A percentile compares a stretch with the other conserved stretches of the same genome.
These are phyloP conservation scores for Xylaria sp. DNA, from an alignment of 2,329 filamentous ascomycete species.

Conservation along the genomic window DNA sequence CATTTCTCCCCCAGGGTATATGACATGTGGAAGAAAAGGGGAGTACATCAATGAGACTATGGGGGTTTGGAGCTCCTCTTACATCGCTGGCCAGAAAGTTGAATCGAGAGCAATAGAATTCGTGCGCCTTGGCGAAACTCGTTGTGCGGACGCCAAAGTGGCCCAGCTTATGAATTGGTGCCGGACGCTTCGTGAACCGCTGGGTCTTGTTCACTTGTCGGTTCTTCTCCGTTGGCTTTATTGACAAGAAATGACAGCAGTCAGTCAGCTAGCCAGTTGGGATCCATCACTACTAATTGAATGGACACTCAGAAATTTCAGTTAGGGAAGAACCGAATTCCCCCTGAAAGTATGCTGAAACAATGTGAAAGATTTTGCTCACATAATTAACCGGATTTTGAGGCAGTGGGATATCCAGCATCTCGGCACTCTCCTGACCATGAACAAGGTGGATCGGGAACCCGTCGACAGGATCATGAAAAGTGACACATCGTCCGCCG, in stretches of 20 bases:
- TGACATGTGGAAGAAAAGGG: too few relatives aligned
- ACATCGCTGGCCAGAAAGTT: slow-evolving; percentile 63
- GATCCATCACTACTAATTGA: not conserved
- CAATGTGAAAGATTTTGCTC: slow-evolving; percentile 22
- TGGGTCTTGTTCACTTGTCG: slow-evolving; percentile 60
- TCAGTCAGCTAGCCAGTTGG: slow-evolving; percentile 19
- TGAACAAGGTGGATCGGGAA: slow-evolving; percentile 67
- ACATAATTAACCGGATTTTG: slow-evolving; percentile 59
- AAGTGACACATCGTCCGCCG: slow-evolving; percentile 62
- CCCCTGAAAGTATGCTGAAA: not conserved
- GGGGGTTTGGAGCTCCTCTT: slow-evolving; percentile 27
- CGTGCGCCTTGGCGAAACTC: slow-evolving; percentile 58
- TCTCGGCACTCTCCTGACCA: slow-evolving; percentile 58
- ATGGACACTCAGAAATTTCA: not conserved
- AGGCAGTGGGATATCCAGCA: slow-evolving; percentile 52
- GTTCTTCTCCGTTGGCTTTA: slow-evolving; percentile 58
- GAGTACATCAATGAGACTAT: not conserved
- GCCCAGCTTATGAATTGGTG: slow-evolving; percentile 61
- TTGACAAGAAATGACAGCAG: not conserved
- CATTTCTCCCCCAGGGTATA: not conserved
- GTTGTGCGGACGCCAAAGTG: slow-evolving; percentile 66
- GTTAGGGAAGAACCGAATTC: not conserved
- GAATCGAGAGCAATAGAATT: slow-evolving; percentile 62
- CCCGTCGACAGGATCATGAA: slow-evolving; percentile 63
- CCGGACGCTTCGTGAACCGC: slow-evolving; percentile 61